These are phyloP conservation scores for Aspergillus bridgeri DNA, from an alignment of 495 filamentous ascomycete genomes.

Conservation along the genomic window DNA sequence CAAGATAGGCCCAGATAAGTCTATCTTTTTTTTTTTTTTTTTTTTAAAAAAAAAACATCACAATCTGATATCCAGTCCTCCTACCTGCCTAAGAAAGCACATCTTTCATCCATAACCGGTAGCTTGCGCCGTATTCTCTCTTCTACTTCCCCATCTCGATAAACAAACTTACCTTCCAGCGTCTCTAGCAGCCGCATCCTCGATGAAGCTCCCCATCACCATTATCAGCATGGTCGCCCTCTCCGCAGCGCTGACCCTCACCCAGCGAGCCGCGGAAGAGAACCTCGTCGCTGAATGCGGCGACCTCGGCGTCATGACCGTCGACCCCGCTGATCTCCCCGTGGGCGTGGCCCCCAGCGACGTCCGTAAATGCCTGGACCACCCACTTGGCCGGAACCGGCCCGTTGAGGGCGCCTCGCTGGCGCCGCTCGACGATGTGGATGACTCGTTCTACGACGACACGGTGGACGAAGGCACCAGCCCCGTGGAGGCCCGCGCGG, in stretches of 20 bases:
- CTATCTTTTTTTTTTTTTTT: conserved; percentile 1
- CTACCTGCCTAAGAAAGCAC: conserved; percentile 6
- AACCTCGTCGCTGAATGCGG: conserved; percentile 1
- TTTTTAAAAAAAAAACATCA: no score
- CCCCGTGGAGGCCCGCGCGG: neutral
- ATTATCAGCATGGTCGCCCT: conserved; percentile 6
- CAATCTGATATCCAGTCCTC: conserved; percentile 5
- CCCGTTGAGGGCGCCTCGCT: conserved; percentile 2
- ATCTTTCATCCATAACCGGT: conserved; percentile 4
- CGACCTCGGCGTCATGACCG: conserved; percentile 6
- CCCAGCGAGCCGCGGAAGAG: neutral
- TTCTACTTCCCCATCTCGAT: conserved; percentile 3
- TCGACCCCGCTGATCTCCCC: conserved; percentile 1
- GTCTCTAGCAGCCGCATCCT: neutral
- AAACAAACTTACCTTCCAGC: conserved; percentile 5
- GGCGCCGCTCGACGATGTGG: conserved; percentile 1
- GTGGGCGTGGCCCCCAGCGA: conserved; percentile 4
- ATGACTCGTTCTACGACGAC: neutral
- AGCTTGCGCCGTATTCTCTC: conserved; percentile 1
- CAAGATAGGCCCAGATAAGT: neutral
- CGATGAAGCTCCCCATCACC: conserved; percentile 3
- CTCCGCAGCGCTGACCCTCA: neutral
- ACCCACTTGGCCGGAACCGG: conserved; percentile 7
- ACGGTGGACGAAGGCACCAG: neutral
- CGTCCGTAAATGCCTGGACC: conserved; percentile 4